A percentile compares a stretch with the other conserved stretches of the same genome.
phyloP scores from a whole-genome alignment of 2,329 filamentous ascomycete species.

The Venturia nashicola region DNA sequence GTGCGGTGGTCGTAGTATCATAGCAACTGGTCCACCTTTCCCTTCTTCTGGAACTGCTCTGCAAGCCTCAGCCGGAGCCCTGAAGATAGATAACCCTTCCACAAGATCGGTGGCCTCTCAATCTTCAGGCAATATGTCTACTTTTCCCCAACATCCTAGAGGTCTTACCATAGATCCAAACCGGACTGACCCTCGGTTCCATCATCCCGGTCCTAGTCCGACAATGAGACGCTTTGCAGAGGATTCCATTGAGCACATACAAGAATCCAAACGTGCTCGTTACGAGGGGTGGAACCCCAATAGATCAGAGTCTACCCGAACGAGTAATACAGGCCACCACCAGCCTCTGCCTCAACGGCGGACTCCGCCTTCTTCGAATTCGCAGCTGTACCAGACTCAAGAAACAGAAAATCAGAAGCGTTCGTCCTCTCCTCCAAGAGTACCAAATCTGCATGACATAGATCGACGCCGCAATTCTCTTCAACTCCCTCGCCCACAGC shows the following conservation, averaged over 20 bases:
- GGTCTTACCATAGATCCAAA: background rate
- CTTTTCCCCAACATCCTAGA: slow-evolving; percentile 2
- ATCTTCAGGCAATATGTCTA: slow-evolving; percentile 5
- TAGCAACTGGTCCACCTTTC: slow-evolving; percentile 47
- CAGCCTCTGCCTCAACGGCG: background rate
- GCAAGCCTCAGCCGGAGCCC: background rate
- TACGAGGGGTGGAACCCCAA: background rate
- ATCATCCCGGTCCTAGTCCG: background rate
- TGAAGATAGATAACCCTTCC: slow-evolving; percentile 9
- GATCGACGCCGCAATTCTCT: background rate
- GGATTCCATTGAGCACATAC: background rate
- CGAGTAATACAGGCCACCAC: background rate
- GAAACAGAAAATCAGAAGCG: background rate
- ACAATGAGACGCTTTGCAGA: background rate
- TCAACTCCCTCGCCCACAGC: background rate
- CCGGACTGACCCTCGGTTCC: background rate
- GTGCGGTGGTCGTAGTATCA: slow-evolving; percentile 58
- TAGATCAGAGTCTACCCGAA: background rate
- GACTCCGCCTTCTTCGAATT: background rate
- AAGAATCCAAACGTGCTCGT: background rate
- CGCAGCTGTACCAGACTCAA: background rate
- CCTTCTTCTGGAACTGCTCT: slow-evolving; percentile 6
- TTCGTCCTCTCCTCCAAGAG: background rate
- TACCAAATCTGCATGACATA: background rate
- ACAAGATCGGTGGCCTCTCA: background rate